A percentile compares a stretch with the other conserved stretches of the same genome.
These are phyloP conservation scores for Plantago coronopus DNA, from an alignment of 305 asterid species.

Conservation along the genomic window DNA sequence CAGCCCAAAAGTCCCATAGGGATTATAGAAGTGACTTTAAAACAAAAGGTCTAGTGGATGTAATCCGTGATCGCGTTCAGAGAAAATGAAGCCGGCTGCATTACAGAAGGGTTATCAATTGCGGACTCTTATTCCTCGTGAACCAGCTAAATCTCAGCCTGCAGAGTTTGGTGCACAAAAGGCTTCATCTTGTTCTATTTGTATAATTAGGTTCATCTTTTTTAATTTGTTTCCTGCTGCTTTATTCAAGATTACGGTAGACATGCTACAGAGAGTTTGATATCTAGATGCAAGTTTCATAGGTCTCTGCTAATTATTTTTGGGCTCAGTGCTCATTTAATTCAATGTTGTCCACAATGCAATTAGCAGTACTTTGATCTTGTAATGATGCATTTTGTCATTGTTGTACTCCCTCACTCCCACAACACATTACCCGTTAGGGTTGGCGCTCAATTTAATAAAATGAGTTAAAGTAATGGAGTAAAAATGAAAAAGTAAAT, in stretches of 20 bases:
- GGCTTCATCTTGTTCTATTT: constrained; percentile 28
- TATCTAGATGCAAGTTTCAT: not conserved
- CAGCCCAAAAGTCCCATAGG: constrained; percentile 73
- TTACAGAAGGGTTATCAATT: constrained; percentile 16
- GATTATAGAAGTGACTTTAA: constrained; percentile 57
- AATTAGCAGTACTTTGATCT: no score
- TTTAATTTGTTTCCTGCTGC: constrained; percentile 7
- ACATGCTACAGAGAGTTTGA: constrained; percentile 3
- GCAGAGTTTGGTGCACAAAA: constrained; percentile 14
- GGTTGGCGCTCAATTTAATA: no score
- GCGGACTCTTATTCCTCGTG: constrained; percentile 20
- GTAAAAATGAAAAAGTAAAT: no score
- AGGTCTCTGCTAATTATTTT: not conserved
- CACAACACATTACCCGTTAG: no score
- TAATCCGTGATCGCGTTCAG: constrained; percentile 10
- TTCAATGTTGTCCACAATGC: no score
- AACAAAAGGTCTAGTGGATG: constrained; percentile 37
- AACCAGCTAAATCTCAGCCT: constrained; percentile 5
- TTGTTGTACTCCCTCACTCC: no score
- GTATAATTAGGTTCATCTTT: constrained; percentile 28
- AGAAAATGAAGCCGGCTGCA: constrained; percentile 20
- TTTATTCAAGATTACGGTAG: constrained; percentile 20
- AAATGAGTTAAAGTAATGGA: no score
- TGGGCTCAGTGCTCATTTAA: not conserved
- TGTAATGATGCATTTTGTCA: no score